Base-by-base conservation (phyloP, 192 early-diverging fungal species). In the Hyaloraphidium curvatum region DNA sequence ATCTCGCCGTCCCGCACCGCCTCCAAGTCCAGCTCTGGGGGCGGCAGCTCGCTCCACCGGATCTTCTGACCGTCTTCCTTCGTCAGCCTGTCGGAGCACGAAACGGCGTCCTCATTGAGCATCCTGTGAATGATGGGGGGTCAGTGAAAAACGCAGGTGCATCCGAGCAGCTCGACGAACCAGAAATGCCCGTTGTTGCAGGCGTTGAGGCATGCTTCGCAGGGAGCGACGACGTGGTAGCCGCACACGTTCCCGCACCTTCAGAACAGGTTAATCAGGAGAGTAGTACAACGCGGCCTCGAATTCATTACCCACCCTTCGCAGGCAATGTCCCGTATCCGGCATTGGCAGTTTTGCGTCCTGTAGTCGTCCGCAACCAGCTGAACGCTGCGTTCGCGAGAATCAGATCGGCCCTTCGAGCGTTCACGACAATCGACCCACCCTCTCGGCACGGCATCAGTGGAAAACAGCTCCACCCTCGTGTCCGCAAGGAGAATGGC, bases 281-380 rank as follows among this genome's bases (percentile, higher is more conserved):
- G n/a, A n/a, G n/a, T n/a, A n/a, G n/a, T n/a, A n/a, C 23, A 48
- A 22, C 17, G 43, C 43, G 43, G 17, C 16, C 33, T 30, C 22
- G 21, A 13, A 48, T 2, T 7, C 3, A 48, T 62, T 40, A 69
- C 83, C 80, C 80, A 86, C 54, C 72, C 76, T 17, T 84, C 50
- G 61, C 84, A 87, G 11, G 83, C 83, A 1, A 87, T 75, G 59
- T 87, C 84, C 1, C 82, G 63, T 40, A 87, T 87, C 28, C 75
- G 60, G 56, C 84, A 87, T 26, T 68, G 69, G 54, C 84, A 87
- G 56, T 82, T 84, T 21, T 77, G 56, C 1, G 84, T 87, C 57
- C 76, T 56, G 59, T 87, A 87, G 55, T 87, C 84, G n/a, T 86
- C 71, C 25, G 77, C 75, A 1, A 87, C 72, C n/a, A 86, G 60